These are phyloP conservation scores for Cladosporium colombiae DNA, from an alignment of 2,329 filamentous ascomycete species.

Conservation along the genomic window DNA sequence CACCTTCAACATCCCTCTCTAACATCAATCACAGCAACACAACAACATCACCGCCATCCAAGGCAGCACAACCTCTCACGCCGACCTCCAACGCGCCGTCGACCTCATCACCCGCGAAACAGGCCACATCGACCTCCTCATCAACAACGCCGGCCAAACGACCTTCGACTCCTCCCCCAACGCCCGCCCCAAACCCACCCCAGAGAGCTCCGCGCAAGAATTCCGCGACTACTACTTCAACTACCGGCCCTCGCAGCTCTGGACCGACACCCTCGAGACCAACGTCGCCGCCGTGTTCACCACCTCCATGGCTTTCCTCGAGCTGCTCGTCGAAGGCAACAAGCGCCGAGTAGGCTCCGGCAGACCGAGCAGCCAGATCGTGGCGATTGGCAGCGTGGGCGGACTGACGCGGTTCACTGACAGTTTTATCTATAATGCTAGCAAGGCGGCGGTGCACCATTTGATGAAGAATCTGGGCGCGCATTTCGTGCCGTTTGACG, in stretches of 20 bases:
- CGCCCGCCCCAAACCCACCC: constrained; percentile 44
- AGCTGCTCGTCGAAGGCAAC: constrained; percentile 48
- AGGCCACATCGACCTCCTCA: constrained; percentile 53
- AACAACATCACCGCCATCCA: constrained; percentile 45
- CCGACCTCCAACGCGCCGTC: constrained; percentile 45
- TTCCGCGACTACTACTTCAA: constrained; percentile 43
- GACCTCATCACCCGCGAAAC: constrained; percentile 44
- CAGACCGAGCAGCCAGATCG: constrained; percentile 48
- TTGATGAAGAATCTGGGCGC: constrained; percentile 48
- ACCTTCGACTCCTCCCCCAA: constrained; percentile 34
- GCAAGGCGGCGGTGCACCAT: constrained; percentile 47
- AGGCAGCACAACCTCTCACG: constrained; percentile 46
- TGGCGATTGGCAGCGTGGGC: constrained; percentile 46
- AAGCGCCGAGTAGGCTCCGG: constrained; percentile 40
- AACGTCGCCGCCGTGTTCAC: constrained; percentile 49
- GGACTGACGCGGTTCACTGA: constrained; percentile 40
- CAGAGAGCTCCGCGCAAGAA: constrained; percentile 30
- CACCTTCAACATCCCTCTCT: not conserved
- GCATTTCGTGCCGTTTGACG: constrained; percentile 46
- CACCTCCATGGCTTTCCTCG: constrained; percentile 48
- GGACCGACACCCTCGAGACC: constrained; percentile 43
- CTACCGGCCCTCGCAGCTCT: constrained; percentile 47
- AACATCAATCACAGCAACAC: constrained; percentile 26
- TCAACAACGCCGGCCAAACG: constrained; percentile 53
- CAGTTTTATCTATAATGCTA: constrained; percentile 44